Evolutionary conservation across 2,329 filamentous ascomycete species (phyloP), one percentile per base, ranked within the genome.

Genomic region (Madurella mycetomatis): DNA sequence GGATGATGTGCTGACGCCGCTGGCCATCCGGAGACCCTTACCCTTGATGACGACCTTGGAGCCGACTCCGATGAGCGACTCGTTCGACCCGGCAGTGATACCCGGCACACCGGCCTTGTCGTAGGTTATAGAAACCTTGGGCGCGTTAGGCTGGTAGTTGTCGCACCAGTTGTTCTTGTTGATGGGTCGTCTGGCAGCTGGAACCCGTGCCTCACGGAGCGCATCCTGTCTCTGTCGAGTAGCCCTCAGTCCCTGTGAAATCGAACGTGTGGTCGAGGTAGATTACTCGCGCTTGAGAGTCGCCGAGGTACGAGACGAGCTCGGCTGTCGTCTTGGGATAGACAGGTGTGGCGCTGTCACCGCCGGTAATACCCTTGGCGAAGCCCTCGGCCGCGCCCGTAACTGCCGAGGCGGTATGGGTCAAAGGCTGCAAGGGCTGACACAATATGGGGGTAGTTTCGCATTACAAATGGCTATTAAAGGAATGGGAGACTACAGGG

Each of bases 121-220:
- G 51, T 53, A 53, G 45, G 39, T 53, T 45, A 53, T 37, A 8
- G 32, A 12, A 9, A 53, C 46, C 32, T 49, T 53, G 34, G 51
- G 51, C 7, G 51, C 51, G 41, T 51, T 50, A 41, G 79, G 70
- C 68, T 85, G 72, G 67, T 85, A 81, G 71, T 84, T 83, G 52
- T 66, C 71, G 68, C 82, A 85, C 77, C 79, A 82, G 64, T 74
- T 64, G 65, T 83, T 70, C 71, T 81, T 72, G 71, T 84, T 80
- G 66, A 86, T 84, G 59, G 82, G n/a, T 79, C 41, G 76, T 62
- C 72, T 86, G 82, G 69, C 83, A 82, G 11, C 55, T 69, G 2
- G 76, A 68, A 11, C 66, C 75, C 25, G 78, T 81, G 39, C 53
- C 53, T 48, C 53, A 55, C 11, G 53, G 53, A 16, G 53, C 53